These are phyloP conservation scores for Colletotrichum brevisporum DNA, from an alignment of 2,329 filamentous ascomycete species.

Conservation along the genomic window DNA sequence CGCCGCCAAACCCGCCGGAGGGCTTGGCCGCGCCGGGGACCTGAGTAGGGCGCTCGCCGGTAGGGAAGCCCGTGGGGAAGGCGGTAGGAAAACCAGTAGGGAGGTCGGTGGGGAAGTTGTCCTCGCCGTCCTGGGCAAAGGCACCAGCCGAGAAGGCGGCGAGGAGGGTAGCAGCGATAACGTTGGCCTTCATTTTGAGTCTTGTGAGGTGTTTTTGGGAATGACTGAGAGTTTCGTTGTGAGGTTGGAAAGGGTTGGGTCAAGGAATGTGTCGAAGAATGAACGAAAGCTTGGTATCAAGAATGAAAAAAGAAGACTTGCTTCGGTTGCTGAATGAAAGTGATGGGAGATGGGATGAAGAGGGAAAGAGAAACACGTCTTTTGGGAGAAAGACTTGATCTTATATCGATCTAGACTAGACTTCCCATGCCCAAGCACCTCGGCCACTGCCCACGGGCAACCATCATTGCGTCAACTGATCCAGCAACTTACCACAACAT, in stretches of 20 bases:
- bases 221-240: background rate
- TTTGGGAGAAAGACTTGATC: background rate
- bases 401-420: slow-evolving; percentile 28
- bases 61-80: slow-evolving; percentile 22
- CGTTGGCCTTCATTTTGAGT: slow-evolving; percentile 37
- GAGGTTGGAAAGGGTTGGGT: background rate
- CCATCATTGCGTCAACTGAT: slow-evolving; percentile 27
- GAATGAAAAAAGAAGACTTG: slow-evolving; percentile 39
- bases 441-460: slow-evolving; percentile 1
- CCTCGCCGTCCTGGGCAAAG: slow-evolving; percentile 23
- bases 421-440: background rate
- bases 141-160: slow-evolving; percentile 35
- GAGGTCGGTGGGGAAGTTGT: slow-evolving; percentile 15
- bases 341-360: slow-evolving; percentile 26
- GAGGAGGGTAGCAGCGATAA: slow-evolving; percentile 33
- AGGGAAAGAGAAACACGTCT: background rate
- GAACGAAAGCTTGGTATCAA: slow-evolving; percentile 27
- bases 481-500: slow-evolving; percentile 13
- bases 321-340: slow-evolving; percentile 38
- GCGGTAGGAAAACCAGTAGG: slow-evolving; percentile 29
- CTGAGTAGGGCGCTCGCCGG: slow-evolving; percentile 11
- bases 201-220: background rate
- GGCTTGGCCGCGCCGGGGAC: slow-evolving; percentile 22
- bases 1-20: slow-evolving; percentile 21
- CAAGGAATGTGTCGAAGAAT: slow-evolving; percentile 16